phyloP scores from a whole-genome alignment of 1,284 basidiomycete species.

The Apiotrichum gracile region DNA sequence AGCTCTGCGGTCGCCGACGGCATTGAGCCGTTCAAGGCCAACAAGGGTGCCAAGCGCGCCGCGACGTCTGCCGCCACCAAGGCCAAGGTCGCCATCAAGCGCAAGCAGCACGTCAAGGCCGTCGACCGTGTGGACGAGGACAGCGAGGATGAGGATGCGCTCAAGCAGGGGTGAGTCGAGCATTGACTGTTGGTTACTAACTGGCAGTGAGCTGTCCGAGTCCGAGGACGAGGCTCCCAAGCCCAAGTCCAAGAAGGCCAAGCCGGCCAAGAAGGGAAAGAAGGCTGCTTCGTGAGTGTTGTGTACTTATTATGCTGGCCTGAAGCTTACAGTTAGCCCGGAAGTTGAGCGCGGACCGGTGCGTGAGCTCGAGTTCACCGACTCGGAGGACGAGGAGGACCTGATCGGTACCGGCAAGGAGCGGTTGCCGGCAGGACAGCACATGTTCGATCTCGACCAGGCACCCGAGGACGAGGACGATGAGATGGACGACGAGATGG shows the following conservation, averaged over 20 bases:
- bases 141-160: slow-evolving; percentile 42
- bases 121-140: slow-evolving; percentile 40
- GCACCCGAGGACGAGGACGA: slow-evolving; percentile 36
- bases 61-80: slow-evolving; percentile 5
- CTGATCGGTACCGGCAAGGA: slow-evolving; percentile 43
- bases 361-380: slow-evolving; percentile 60
- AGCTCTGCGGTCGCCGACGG: slow-evolving; percentile 8
- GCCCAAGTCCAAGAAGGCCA: slow-evolving; percentile 58
- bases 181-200: not conserved
- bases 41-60: slow-evolving; percentile 8
- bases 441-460: slow-evolving; percentile 47
- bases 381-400: slow-evolving; percentile 57
- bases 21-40: slow-evolving; percentile 24
- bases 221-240: slow-evolving; percentile 48
- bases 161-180: slow-evolving; percentile 34
- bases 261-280: slow-evolving; percentile 49
- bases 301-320: not conserved
- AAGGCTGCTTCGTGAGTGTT: slow-evolving; percentile 27
- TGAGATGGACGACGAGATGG: slow-evolving; percentile 40
- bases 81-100: slow-evolving; percentile 25
- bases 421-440: slow-evolving; percentile 38
- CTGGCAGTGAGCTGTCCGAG: slow-evolving; percentile 35
- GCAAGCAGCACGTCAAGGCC: slow-evolving; percentile 25
- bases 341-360: slow-evolving; percentile 41
- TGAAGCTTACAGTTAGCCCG: slow-evolving; percentile 26